Base-by-base conservation (phyloP, 306 rosid genomes). In the Fragaria ananassa region DNA sequence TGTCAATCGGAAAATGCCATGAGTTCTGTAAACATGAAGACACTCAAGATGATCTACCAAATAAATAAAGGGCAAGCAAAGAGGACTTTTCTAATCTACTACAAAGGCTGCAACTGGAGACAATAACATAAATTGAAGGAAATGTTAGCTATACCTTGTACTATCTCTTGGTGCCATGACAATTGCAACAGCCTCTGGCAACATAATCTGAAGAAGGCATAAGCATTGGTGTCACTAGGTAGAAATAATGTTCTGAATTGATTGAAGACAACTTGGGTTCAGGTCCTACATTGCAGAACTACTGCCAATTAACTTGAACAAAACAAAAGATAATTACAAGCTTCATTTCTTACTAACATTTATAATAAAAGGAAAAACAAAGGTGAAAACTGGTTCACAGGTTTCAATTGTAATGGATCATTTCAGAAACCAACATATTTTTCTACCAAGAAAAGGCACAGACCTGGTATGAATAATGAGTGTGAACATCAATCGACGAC, bases 391-490 rank as follows among this genome's bases (percentile, higher is more conserved):
- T 47, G 41, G 42, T 27, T 14, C 54, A 68, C 27, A 44, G 4
- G 31, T 53, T 57, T 29, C 81, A 18, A 19, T 70, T 8, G 51
- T 5, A 46, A 21, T 27, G 6, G 21, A 25, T 31, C 21, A 35
- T 23, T 6, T 23, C 41, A 0, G 39, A 61, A n/a, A 67, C 18
- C 5, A 50, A 37, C 42, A 47, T 42, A 49, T 10, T 41, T 9
- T 6, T 18, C 2, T 66, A 62, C 39, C 39, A 58, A 14, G 37
- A 47, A 67, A 62, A 65, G 34, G 71, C 65, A 65, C 86, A 61
- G 79, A 90, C 98, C 98, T 95, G 98, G 89, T 95, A 95, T 25
- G 98, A 95, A 85, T 95, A 95, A 86, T 95, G 98, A 65, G 98
- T 95, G 82, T 95, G 98, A 76, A 95, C 70, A 88, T 95, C 98